Evolutionary conservation across 2,329 filamentous ascomycete species (phyloP), one percentile per base, ranked within the genome.

Genomic region (Dactylonectria macrodidyma): DNA sequence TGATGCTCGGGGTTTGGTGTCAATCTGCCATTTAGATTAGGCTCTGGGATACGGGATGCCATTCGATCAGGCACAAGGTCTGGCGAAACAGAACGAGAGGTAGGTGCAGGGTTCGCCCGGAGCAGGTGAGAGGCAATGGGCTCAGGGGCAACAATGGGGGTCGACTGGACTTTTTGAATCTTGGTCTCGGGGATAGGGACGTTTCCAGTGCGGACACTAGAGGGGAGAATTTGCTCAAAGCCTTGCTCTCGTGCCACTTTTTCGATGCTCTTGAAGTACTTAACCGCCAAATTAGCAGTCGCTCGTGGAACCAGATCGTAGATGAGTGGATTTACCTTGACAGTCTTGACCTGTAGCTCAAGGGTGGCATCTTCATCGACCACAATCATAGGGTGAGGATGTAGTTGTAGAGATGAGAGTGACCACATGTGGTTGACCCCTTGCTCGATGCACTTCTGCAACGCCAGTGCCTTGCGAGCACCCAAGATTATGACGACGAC

Each of bases 391-490:
- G 93, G 91, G 75, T 95, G 92, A 3, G 90, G 91, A 79, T 96
- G 94, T 70, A 95, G 84, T 79, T 97, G 94, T 48, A 97, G 85
- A 62, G 90, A 90, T 9, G 93, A 95, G 7, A 96, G 86, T 1
- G 94, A 95, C 93, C 94, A 97, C 92, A 95, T 95, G 82, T 96
- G 94, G 80, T 95, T 95, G 68, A 97, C 89, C 34, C 92, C 92
- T 64, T 92, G 91, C 80, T 97, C 94, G 70, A 97, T 89, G 73
- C 92, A 95, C 75, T 90, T 92, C 79, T 95, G 92, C 70, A 97
- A 83, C 33, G 94, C 94, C 38, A 93, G 84, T 1, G 93, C 90
- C 81, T 97, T 97, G 84, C 94, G 92, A 50, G 92, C 90, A 24
- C 94, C 94, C 1, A 93, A 89, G 70, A 95, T 94, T 74, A 97